Conservation (phyloP, 805 yeast species). For the Geotrichum ghanense region DNA sequence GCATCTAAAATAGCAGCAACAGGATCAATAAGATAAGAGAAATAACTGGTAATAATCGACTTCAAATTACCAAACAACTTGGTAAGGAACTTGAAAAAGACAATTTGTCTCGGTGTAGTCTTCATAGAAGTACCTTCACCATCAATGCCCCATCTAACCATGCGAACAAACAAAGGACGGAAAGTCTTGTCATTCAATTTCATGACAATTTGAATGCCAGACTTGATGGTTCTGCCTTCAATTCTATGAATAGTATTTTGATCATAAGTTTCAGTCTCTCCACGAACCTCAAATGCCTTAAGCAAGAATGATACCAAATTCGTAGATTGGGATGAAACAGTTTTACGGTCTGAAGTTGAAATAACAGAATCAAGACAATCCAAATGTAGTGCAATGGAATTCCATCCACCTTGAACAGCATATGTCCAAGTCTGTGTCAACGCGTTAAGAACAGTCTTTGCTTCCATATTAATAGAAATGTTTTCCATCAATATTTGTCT, state of each 20-base stretch:
- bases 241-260: constrained; percentile 67
- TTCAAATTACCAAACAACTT: constrained; percentile 73
- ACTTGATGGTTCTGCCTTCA: constrained; percentile 62
- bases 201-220: constrained; percentile 70
- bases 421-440: constrained; percentile 51
- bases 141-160: constrained; percentile 86
- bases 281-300: constrained; percentile 55
- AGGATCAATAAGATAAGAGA: constrained; percentile 74
- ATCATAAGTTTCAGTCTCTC: constrained; percentile 50
- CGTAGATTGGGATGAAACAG: constrained; percentile 61
- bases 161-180: constrained; percentile 79
- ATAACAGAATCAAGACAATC: constrained; percentile 55
- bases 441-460: constrained; percentile 48
- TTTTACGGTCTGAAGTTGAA: constrained; percentile 58
- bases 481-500: constrained; percentile 38
- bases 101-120: constrained; percentile 43
- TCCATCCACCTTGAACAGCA: constrained; percentile 21
- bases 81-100: constrained; percentile 80
- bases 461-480: constrained; percentile 57
- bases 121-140: constrained; percentile 40
- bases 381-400: constrained; percentile 58
- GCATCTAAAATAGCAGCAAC: constrained; percentile 44
- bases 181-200: constrained; percentile 88
- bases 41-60: constrained; percentile 81
- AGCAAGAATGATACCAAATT: constrained; percentile 58